Evolutionary conservation across 164 flowering plant species (phyloP).

Genomic region (Buxus sempervirens): DNA sequence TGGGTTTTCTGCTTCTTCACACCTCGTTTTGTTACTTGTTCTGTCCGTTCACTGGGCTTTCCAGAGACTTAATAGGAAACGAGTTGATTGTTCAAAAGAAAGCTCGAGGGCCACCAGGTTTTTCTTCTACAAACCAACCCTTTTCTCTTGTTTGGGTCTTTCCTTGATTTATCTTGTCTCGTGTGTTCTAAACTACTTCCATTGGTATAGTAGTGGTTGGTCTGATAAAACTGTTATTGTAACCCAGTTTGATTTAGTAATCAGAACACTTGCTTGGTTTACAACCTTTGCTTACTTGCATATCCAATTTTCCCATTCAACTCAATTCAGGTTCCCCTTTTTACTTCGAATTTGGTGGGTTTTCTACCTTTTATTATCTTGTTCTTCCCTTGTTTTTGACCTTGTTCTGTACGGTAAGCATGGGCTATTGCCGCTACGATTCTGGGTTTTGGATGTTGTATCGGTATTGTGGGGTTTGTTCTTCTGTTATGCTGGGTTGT

Average conservation of each 20-base stretch:
- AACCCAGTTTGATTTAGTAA: slow-evolving; percentile 21
- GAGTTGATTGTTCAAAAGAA: slow-evolving; percentile 18
- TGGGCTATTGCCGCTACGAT: slow-evolving; percentile 11
- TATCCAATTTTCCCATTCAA: slow-evolving; percentile 14
- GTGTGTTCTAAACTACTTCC: slow-evolving; percentile 15
- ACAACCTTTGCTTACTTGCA: slow-evolving; percentile 29
- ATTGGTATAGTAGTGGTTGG: slow-evolving; percentile 29
- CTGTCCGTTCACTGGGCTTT: slow-evolving; percentile 22
- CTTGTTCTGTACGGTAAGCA: slow-evolving; percentile 5
- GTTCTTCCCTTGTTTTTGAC: slow-evolving; percentile 22
- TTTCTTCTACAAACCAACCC: slow-evolving; percentile 12
- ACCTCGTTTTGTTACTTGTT: slow-evolving; percentile 25
- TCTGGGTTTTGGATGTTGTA: slow-evolving; percentile 23
- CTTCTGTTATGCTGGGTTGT: slow-evolving; percentile 20
- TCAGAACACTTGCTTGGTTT: slow-evolving; percentile 29
- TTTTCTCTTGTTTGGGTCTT: slow-evolving; percentile 28
- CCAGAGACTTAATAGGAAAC: slow-evolving; percentile 9
- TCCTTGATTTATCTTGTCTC: slow-evolving; percentile 21
- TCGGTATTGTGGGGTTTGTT: slow-evolving; percentile 15
- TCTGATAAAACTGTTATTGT: slow-evolving; percentile 22
- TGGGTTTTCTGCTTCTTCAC: slow-evolving; percentile 31
- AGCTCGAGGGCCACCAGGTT: slow-evolving; percentile 5
- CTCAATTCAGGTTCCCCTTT: slow-evolving; percentile 15
- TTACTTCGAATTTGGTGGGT: slow-evolving; percentile 33
- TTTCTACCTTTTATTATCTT: slow-evolving; percentile 20